A percentile compares a stretch with the other conserved stretches of the same genome.
Conservation (phyloP, 83 land plant genomes). For the Isoetes engelmannii region DNA sequence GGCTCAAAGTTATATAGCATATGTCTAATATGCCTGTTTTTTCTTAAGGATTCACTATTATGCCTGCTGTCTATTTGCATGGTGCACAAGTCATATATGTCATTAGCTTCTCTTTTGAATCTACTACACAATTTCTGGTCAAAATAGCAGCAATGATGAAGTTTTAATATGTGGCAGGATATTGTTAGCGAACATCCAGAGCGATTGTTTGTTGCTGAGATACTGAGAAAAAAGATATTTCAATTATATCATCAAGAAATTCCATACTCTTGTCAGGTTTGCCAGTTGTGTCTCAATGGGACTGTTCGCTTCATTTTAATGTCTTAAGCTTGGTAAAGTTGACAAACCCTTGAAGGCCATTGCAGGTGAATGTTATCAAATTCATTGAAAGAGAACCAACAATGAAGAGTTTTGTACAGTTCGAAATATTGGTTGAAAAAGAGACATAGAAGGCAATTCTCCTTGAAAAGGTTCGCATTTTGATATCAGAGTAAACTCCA, state of each 20-base stretch:
- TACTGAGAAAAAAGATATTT: constrained; percentile 87
- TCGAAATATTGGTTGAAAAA: constrained; percentile 79
- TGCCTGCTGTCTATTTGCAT: too few species aligned
- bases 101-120: too few species aligned
- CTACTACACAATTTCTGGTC: background rate
- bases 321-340: too few species aligned
- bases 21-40: too few species aligned
- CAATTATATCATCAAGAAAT: constrained; percentile 82
- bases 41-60: too few species aligned
- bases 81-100: too few species aligned
- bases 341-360: background rate
- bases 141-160: background rate
- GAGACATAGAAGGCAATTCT: constrained; percentile 72
- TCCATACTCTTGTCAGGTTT: constrained; percentile 91
- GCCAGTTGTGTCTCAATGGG: background rate
- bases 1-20: too few species aligned
- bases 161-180: constrained; percentile 39
- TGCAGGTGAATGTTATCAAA: constrained; percentile 67
- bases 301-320: too few species aligned
- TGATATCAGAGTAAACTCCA: too few species aligned
- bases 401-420: constrained; percentile 70
- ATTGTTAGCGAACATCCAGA: constrained; percentile 93
- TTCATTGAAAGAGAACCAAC: constrained; percentile 58
- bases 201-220: constrained; percentile 84
- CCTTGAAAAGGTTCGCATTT: constrained; percentile 58